Base-by-base conservation (phyloP, 108 stramenopile genomes). In the Epipyxis sp. region DNA sequence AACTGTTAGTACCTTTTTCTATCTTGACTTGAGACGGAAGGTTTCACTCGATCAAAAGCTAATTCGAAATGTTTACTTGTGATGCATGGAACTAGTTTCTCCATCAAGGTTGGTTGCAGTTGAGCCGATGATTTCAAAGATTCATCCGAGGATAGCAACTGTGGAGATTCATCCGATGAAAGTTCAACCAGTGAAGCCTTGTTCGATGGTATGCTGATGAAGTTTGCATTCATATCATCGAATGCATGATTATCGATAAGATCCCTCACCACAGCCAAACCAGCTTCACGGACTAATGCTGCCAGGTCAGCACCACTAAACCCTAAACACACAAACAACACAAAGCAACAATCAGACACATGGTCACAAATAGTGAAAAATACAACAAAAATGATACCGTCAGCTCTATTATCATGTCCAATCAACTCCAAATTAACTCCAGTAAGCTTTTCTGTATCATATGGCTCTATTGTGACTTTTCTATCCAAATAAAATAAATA, bases 301-400 rank as follows among this genome's bases (percentile, higher is more conserved):
- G 81, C 42, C 20, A 89, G 80, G 65, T 89, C 88, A 0, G 89
- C 89, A 27, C 89, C 89, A 20, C 71, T 80, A 85, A 84, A 89
- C 16, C 89, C 85, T n/a, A n/a, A 25, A 86, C 87, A 34, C 59
- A 77, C 58, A 77, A 82, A 10, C 57, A 39, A 27, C 76, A 76
- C 2, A 16, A 41, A 69, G 83, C 88, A 27, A 89, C 34, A 32
- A 43, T 37, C 10, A 81, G 69, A 0, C 87, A n/a, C n/a, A n/a
- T n/a, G n/a, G n/a, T n/a, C n/a, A n/a, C n/a, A n/a, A n/a, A n/a
- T n/a, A n/a, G n/a, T n/a, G n/a, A n/a, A n/a, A n/a, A n/a, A n/a
- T n/a, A n/a, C n/a, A n/a, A n/a, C n/a, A n/a, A n/a, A n/a, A n/a
- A n/a, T n/a, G n/a, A n/a, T n/a, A n/a, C n/a, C n/a, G n/a, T n/a